A percentile compares a stretch with the other conserved stretches of the same genome.
Evolutionary conservation across 129 eudicot genomes (phyloP).

Genomic region (Helianthus tuberosus): DNA sequence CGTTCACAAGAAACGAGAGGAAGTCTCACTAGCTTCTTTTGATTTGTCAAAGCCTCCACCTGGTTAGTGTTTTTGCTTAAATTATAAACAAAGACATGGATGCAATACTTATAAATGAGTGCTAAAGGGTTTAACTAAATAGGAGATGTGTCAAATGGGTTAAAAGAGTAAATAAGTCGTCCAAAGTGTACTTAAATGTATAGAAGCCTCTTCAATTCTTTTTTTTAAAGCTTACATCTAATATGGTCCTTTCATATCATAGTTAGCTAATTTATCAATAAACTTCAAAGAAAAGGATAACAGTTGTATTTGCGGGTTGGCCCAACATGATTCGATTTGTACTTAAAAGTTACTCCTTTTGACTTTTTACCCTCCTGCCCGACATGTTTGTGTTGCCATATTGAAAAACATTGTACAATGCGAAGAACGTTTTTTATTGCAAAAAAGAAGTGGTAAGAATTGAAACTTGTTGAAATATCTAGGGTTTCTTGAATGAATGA

Average conservation of each 20-base stretch:
- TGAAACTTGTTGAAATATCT: too few species aligned
- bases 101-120: not conserved
- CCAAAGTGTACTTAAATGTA: not conserved
- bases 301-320: not conserved
- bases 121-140: not conserved
- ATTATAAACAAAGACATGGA: not conserved
- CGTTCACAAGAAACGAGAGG: slow-evolving; percentile 7
- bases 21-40: slow-evolving; percentile 29
- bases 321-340: not conserved
- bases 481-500: too few species aligned
- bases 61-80: slow-evolving; percentile 43
- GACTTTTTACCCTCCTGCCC: not conserved
- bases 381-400: not conserved
- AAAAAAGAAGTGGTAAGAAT: not conserved
- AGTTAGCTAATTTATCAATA: not conserved
- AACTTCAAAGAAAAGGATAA: not conserved
- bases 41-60: slow-evolving; percentile 44
- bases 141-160: not conserved
- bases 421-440: not conserved
- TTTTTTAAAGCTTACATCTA: not conserved
- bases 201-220: not conserved
- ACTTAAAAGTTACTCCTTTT: not conserved
- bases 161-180: not conserved
- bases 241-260: not conserved
- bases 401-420: not conserved